Evolutionary conservation across 2,329 filamentous ascomycete genomes (phyloP).

Genomic region (Aspergillus carbonarius): DNA sequence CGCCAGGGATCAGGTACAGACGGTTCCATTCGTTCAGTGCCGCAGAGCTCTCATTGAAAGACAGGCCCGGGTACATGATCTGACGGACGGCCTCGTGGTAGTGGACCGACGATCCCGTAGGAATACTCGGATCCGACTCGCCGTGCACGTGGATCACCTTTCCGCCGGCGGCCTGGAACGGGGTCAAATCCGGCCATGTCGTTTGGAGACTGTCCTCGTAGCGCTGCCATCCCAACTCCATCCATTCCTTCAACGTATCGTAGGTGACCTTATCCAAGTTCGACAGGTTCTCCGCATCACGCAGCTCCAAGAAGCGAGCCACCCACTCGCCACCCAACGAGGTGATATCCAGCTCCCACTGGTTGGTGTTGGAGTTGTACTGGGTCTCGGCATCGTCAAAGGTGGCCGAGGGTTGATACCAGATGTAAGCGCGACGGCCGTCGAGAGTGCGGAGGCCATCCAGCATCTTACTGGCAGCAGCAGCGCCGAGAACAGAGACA

Average conservation of each 20-base stretch:
- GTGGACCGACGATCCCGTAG: conserved; percentile 54
- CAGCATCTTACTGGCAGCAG: conserved; percentile 37
- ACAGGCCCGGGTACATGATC: conserved; percentile 49
- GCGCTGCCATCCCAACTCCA: conserved; percentile 48
- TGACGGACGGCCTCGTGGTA: conserved; percentile 56
- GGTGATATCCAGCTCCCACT: conserved; percentile 32
- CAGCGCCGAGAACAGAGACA: conserved; percentile 29
- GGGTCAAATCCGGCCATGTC: conserved; percentile 53
- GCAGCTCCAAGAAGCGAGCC: conserved; percentile 29
- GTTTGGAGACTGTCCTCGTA: conserved; percentile 56
- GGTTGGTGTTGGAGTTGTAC: conserved; percentile 28
- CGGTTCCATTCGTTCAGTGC: conserved; percentile 55
- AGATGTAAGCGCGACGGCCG: conserved; percentile 44
- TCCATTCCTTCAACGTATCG: conserved; percentile 57
- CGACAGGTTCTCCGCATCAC: conserved; percentile 40
- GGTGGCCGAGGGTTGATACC: conserved; percentile 29
- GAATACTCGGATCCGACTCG: conserved; percentile 55
- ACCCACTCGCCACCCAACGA: conserved; percentile 42
- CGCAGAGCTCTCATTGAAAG: conserved; percentile 39
- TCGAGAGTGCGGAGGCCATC: conserved; percentile 45
- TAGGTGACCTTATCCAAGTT: conserved; percentile 53
- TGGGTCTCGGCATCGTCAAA: conserved; percentile 27
- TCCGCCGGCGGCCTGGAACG: conserved; percentile 51
- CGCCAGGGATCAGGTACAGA: conserved; percentile 56
- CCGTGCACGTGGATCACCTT: conserved; percentile 61